A percentile compares a stretch with the other conserved stretches of the same genome.
Conservation (phyloP, 2,329 filamentous ascomycete species). For the Trichoderma sp. region DNA sequence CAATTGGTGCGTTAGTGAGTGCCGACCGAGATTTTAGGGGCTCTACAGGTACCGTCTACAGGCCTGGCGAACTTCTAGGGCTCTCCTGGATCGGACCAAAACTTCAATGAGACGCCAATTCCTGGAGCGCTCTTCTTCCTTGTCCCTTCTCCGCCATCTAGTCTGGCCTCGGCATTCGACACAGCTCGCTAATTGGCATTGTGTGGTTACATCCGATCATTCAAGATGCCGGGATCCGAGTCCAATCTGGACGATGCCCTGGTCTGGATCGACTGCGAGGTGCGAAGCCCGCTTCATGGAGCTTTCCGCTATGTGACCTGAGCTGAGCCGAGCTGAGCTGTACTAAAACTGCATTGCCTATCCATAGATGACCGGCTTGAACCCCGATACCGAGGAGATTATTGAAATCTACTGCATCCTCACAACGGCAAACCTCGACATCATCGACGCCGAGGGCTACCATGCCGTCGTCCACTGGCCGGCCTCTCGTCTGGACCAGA, state of each 20-base stretch:
- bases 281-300: conserved; percentile 31
- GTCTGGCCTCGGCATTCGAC: neutral
- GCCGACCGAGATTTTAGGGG: neutral
- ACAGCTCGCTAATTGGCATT: neutral
- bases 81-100: conserved; percentile 1
- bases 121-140: neutral
- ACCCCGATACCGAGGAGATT: conserved; percentile 77
- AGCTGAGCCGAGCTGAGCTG: too few species aligned
- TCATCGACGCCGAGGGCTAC: conserved; percentile 77
- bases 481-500: conserved; percentile 68
- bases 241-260: conserved; percentile 56
- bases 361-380: conserved; percentile 76
- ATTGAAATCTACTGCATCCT: conserved; percentile 92
- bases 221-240: conserved; percentile 2
- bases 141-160: conserved; percentile 5
- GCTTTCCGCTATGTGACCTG: neutral
- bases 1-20: neutral
- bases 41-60: neutral
- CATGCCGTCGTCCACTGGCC: conserved; percentile 77
- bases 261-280: conserved; percentile 80
- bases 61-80: neutral
- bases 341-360: neutral
- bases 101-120: neutral
- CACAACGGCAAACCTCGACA: conserved; percentile 75
- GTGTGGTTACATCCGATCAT: conserved; percentile 19